Evolutionary conservation across 805 yeast species (phyloP), one percentile per base, ranked within the genome.

Genomic region (Cyberlindnera maclurae): DNA sequence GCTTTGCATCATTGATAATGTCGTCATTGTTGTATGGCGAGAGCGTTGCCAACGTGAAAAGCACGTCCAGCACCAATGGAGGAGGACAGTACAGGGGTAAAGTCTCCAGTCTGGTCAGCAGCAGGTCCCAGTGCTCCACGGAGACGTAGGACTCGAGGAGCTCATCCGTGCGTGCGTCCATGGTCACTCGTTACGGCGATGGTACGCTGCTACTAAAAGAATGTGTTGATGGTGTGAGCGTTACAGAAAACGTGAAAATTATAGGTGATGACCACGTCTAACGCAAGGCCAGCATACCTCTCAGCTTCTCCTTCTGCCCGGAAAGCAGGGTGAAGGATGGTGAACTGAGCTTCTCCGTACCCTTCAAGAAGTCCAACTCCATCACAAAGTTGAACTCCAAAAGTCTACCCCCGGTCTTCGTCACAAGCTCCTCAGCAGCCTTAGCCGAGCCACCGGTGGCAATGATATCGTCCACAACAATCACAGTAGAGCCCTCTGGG

Each of bases 381-480:
- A 93, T 78, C 33, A 93, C 86, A 58, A 93, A 93, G 47, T 82
- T 67, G 62, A 78, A 93, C 64, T 88, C 95, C 37, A 81, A 59
- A 38, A 89, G 73, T 43, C 80, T 73, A 44, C 81, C 96, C 40
- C 79, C 78, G 44, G 79, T 70, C 60, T 73, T 65, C 49, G 59
- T 57, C 37, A 87, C 82, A 48, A 93, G 73, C 56, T 86, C 82
- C 43, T 95, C 97, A 31, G 97, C 97, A 43, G 94, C 96, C 40
- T 67, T 65, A 18, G 98, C 98, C 51, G 95, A 82, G 29, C 99
- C 99, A 46, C 97, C 97, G 29, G 98, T 93, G 36, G 98, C 98
- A 59, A 93, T 82, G 54, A 93, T 88, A 58, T 93, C 99, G 63
- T 93, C 99, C 29, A 93, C 94, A 48, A 93, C 73, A 29, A 90